A percentile compares a stretch with the other conserved stretches of the same genome.
phyloP scores from a whole-genome alignment of 1,284 basidiomycete genomes.

The Farysia itapuensis region DNA sequence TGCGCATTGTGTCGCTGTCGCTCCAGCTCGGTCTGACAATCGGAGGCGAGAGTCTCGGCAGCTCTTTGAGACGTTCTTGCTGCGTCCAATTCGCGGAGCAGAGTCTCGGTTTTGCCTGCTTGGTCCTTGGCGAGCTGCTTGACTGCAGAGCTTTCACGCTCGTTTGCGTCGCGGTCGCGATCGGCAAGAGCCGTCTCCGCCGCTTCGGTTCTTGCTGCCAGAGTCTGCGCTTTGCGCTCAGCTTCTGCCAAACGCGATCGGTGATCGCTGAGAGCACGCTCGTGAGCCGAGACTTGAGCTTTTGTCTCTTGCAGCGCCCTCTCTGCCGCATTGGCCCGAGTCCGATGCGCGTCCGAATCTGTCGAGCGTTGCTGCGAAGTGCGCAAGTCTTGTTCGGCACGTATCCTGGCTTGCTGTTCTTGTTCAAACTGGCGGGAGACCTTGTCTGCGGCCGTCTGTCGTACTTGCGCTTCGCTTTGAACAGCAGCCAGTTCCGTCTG shows the following conservation, averaged over 20 bases:
- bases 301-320: neutral
- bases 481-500: slow-evolving; percentile 9
- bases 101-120: neutral
- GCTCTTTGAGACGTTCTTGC: slow-evolving; percentile 1
- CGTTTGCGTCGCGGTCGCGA: slow-evolving; percentile 7
- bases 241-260: neutral
- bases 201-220: slow-evolving; percentile 1
- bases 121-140: neutral
- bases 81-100: slow-evolving; percentile 3
- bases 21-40: neutral
- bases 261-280: neutral
- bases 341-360: neutral
- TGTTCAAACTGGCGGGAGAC: slow-evolving; percentile 20
- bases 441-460: slow-evolving; percentile 7
- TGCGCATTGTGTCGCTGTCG: neutral
- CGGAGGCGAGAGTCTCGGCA: neutral
- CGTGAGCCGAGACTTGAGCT: neutral
- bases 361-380: neutral
- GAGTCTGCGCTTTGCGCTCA: slow-evolving; percentile 8
- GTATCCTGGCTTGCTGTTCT: slow-evolving; percentile 6
- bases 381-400: neutral
- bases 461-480: slow-evolving; percentile 6
- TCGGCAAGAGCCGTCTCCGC: slow-evolving; percentile 21
- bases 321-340: neutral
- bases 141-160: neutral